phyloP scores from a whole-genome alignment of 257 asterid species.

The Salvia rosmarinus region DNA sequence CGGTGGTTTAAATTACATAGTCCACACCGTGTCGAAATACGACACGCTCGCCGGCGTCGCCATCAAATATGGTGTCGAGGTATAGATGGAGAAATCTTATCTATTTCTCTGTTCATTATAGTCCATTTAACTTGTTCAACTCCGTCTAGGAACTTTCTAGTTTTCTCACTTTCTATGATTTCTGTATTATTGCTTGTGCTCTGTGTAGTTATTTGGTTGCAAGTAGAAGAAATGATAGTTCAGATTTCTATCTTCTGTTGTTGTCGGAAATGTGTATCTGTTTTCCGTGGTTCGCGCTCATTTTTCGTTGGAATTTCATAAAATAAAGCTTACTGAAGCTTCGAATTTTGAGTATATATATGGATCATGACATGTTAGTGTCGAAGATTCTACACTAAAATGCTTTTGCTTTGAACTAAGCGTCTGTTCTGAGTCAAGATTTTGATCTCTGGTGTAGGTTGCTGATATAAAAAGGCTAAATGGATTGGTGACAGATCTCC shows the following conservation, averaged over 20 bases:
- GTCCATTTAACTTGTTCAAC: not conserved
- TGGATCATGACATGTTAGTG: not conserved
- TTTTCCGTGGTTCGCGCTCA: not conserved
- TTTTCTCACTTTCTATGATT: not conserved
- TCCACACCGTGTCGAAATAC: constrained; percentile 70
- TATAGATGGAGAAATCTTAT: constrained; percentile 13
- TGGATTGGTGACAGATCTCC: constrained; percentile 85
- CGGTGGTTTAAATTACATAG: constrained; percentile 48
- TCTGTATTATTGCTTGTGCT: not conserved
- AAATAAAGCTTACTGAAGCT: not conserved
- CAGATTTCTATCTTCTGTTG: not conserved
- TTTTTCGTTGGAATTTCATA: constrained; percentile 9
- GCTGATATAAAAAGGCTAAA: constrained; percentile 80
- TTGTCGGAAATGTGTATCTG: constrained; percentile 20
- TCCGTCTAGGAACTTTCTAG: constrained; percentile 1
- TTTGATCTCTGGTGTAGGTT: constrained; percentile 52
- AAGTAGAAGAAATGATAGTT: not conserved
- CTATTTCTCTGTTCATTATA: not conserved
- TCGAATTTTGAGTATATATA: not conserved
- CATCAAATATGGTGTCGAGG: constrained; percentile 92
- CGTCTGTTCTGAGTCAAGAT: not conserved
- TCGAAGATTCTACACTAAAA: not conserved
- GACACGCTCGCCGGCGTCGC: constrained; percentile 94
- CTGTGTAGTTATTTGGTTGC: constrained; percentile 1
- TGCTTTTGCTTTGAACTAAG: constrained; percentile 22